Evolutionary conservation across 352 stramenopile genomes (phyloP).

Genomic region (Chrysophaeum taylorii): DNA sequence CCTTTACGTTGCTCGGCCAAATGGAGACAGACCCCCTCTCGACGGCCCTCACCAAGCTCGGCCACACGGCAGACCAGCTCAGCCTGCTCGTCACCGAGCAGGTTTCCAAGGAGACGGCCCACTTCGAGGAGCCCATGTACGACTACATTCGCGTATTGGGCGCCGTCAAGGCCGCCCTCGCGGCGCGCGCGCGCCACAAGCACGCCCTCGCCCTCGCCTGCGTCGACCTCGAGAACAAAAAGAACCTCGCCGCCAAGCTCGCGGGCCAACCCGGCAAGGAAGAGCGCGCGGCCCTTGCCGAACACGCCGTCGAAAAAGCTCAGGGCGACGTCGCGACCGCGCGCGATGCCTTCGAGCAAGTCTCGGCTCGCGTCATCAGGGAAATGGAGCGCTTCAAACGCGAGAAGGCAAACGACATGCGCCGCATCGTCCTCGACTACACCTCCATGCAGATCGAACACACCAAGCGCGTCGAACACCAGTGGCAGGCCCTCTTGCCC

Average conservation of each 20-base stretch:
- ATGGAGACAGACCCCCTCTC: conserved; percentile 52
- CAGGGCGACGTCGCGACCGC: conserved; percentile 70
- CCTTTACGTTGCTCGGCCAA: conserved; percentile 86
- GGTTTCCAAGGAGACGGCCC: conserved; percentile 71
- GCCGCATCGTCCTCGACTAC: conserved; percentile 87
- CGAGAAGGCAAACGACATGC: conserved; percentile 86
- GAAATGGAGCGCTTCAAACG: conserved; percentile 93
- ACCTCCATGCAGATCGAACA: conserved; percentile 92
- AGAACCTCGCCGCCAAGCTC: conserved; percentile 42
- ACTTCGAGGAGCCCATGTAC: conserved; percentile 87
- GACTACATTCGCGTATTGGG: conserved; percentile 91
- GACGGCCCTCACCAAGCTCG: conserved; percentile 29
- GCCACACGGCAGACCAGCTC: conserved; percentile 77
- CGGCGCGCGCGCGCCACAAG: conserved; percentile 47
- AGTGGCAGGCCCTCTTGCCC: conserved; percentile 49
- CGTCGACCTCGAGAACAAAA: conserved; percentile 70
- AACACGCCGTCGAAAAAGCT: conserved; percentile 52
- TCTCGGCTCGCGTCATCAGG: conserved; percentile 80
- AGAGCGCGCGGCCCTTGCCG: conserved; percentile 59
- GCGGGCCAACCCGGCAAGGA: conserved; percentile 64
- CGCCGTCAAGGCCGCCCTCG: conserved; percentile 80
- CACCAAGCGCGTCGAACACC: conserved; percentile 69
- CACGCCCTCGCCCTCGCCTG: conserved; percentile 47
- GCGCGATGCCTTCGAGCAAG: conserved; percentile 80
- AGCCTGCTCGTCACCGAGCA: conserved; percentile 77